Evolutionary conservation across 2,329 filamentous ascomycete genomes (phyloP).

Genomic region (Diaporthe velutina): DNA sequence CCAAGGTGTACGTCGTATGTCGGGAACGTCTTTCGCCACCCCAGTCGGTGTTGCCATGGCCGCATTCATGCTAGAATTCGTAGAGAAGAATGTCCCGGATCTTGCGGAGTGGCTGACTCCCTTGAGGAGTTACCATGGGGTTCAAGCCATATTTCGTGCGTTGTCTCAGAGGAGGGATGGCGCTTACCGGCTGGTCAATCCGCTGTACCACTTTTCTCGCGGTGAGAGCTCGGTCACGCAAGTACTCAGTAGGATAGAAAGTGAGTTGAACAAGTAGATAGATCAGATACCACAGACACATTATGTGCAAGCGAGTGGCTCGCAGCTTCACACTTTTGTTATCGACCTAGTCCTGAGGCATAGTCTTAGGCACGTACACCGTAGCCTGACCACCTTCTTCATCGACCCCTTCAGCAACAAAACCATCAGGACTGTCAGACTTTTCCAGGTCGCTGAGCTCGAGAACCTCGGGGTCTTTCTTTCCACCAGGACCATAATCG

Average conservation of each 20-base stretch:
- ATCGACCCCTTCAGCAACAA: neutral
- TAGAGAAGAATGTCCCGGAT: neutral
- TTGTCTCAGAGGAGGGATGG: neutral
- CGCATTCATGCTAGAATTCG: neutral
- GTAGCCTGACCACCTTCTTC: neutral
- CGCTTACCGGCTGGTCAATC: neutral
- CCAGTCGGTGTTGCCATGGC: neutral
- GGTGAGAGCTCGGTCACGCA: neutral
- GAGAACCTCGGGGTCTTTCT: neutral
- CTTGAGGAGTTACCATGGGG: neutral
- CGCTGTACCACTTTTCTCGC: neutral
- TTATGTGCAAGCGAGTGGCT: too few relatives aligned
- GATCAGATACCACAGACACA: neutral
- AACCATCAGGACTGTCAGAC: neutral
- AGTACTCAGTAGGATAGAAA: neutral
- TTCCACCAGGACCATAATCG: neutral
- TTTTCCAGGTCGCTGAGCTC: neutral
- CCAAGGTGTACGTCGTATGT: neutral
- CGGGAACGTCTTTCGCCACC: neutral
- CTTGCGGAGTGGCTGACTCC: neutral
- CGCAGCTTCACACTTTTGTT: too few relatives aligned
- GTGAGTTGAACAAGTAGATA: neutral
- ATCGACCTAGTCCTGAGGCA: neutral
- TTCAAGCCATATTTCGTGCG: neutral
- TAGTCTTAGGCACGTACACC: neutral